A percentile compares a stretch with the other conserved stretches of the same genome.
These are phyloP conservation scores for Chloranthus sessilifolius DNA, from an alignment of 164 flowering plant species.

Conservation along the genomic window DNA sequence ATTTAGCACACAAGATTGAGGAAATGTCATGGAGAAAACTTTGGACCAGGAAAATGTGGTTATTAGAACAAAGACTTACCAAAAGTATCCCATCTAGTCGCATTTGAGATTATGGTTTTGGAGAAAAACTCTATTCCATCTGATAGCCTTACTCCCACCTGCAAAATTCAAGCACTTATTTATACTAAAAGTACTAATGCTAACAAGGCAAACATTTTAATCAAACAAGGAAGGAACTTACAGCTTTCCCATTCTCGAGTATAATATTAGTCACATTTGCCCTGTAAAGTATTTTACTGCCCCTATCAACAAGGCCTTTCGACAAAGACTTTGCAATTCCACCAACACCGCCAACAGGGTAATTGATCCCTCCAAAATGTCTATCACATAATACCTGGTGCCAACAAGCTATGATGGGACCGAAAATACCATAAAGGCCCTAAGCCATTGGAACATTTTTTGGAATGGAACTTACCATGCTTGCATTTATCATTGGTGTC, in stretches of 20 bases:
- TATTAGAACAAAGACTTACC: constrained; percentile 64
- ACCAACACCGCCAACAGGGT: constrained; percentile 99
- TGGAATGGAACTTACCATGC: constrained; percentile 57
- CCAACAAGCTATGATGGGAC: constrained; percentile 7
- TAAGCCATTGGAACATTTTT: constrained; percentile 3
- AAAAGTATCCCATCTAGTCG: constrained; percentile 99
- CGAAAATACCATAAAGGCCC: neutral
- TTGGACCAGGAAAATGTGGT: too few relatives aligned
- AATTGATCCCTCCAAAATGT: constrained; percentile 96
- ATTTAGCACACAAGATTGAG: too few relatives aligned
- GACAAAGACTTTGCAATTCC: constrained; percentile 88
- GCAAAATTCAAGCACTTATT: constrained; percentile 15
- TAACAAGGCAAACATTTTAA: too few relatives aligned
- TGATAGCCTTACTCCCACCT: constrained; percentile 91
- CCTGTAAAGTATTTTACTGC: constrained; percentile 79
- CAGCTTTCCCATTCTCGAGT: constrained; percentile 78
- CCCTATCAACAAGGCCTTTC: constrained; percentile 69
- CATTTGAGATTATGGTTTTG: constrained; percentile 87
- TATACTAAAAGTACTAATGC: neutral
- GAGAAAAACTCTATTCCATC: constrained; percentile 84
- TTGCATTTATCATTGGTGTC: constrained; percentile 98
- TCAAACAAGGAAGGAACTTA: constrained; percentile 31
- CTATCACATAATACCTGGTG: constrained; percentile 89
- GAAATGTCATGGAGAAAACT: too few relatives aligned
- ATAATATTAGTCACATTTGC: constrained; percentile 81